A percentile compares a stretch with the other conserved stretches of the same genome.
phyloP scores from a whole-genome alignment of 2,329 filamentous ascomycete genomes.

The Cladosporium oxysporum region DNA sequence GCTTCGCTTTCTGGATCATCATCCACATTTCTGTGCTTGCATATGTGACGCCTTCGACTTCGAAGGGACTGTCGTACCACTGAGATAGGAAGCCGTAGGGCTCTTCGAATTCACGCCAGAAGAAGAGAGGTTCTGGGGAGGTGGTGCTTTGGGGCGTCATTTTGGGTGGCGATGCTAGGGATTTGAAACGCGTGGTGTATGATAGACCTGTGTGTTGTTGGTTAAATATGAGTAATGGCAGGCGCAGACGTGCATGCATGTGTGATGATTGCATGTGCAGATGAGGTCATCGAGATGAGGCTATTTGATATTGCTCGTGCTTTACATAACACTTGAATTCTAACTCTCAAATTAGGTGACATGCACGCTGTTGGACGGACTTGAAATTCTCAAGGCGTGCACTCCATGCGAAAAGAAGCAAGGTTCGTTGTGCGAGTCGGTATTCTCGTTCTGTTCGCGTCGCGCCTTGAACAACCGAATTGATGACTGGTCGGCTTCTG shows the following conservation, averaged over 20 bases:
- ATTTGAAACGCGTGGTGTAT: background rate
- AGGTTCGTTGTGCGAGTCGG: background rate
- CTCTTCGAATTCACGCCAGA: constrained; percentile 45
- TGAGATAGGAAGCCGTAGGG: constrained; percentile 62
- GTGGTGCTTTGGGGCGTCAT: constrained; percentile 5
- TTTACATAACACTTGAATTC: background rate
- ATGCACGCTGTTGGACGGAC: background rate
- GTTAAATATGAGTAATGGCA: background rate
- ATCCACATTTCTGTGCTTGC: constrained; percentile 50
- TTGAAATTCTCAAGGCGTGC: background rate
- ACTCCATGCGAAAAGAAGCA: background rate
- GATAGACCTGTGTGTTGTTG: background rate
- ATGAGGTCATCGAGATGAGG: constrained; percentile 3
- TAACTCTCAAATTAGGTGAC: background rate
- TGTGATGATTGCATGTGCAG: background rate
- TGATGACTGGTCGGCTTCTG: background rate
- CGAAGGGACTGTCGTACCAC: constrained; percentile 60
- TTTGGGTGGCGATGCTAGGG: background rate
- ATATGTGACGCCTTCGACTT: constrained; percentile 41
- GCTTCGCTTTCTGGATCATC: constrained; percentile 49
- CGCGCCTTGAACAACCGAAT: background rate
- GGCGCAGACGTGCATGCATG: background rate
- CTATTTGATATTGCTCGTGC: background rate
- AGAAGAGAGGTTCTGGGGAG: constrained; percentile 35
- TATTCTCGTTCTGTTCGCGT: background rate